Percentiles rank a stretch among this genome's conserved stretches.
These are phyloP conservation scores for Circinella minor DNA, from an alignment of 371 early-diverging fungal genomes.

Conservation along the genomic window DNA sequence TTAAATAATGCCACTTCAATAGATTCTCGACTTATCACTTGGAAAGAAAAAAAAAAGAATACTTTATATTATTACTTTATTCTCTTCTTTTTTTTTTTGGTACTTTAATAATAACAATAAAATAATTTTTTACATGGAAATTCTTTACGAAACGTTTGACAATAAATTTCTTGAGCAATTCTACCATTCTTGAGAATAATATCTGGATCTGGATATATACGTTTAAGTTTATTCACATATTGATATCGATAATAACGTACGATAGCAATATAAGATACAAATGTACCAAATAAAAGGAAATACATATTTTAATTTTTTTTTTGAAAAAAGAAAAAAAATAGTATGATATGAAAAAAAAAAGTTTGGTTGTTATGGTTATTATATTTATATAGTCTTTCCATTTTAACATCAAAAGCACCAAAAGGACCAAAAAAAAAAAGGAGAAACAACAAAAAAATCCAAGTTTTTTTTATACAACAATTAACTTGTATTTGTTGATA, in stretches of 20 bases:
- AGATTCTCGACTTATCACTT: conserved; percentile 31
- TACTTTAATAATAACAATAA: background rate
- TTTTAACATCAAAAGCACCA: background rate
- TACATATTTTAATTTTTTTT: background rate
- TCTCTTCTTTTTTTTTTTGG: background rate
- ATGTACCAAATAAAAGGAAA: background rate
- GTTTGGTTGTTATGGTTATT: background rate
- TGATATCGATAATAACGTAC: conserved; percentile 45
- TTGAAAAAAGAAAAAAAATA: background rate
- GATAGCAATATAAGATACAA: conserved; percentile 33
- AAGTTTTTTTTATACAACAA: background rate
- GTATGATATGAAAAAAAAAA: background rate
- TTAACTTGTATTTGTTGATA: background rate
- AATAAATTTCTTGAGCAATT: conserved; percentile 45
- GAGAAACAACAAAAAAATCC: background rate
- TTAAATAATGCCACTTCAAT: conserved; percentile 57
- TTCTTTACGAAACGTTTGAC: conserved; percentile 38
- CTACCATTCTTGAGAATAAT: conserved; percentile 39
- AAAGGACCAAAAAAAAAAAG: no score
- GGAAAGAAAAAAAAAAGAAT: background rate
- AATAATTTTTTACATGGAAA: conserved; percentile 49
- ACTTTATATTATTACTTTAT: no score
- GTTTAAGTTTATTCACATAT: conserved; percentile 30
- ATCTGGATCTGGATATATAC: conserved; percentile 54
- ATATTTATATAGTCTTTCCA: no score